Evolutionary conservation across 371 early-diverging fungal species (phyloP).

Genomic region (Mucor piriformis): DNA sequence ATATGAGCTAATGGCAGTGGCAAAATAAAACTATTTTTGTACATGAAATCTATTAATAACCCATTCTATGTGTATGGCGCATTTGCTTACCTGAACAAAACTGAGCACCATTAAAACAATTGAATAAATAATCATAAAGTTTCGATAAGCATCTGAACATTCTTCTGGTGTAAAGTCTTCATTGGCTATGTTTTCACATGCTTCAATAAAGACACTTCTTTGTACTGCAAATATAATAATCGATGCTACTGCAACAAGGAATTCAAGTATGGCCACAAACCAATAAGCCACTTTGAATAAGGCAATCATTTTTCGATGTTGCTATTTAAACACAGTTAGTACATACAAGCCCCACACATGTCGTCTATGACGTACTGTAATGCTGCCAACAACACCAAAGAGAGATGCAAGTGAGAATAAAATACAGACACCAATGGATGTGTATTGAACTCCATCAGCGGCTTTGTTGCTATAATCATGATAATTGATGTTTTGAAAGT

Average conservation of each 20-base stretch:
- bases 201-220: constrained; percentile 3
- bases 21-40: constrained; percentile 25
- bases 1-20: constrained; percentile 32
- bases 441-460: constrained; percentile 17
- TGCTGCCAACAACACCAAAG: constrained; percentile 33
- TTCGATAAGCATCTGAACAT: constrained; percentile 16
- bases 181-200: constrained; percentile 7
- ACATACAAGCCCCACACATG: no score
- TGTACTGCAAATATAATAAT: constrained; percentile 21
- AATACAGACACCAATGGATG: constrained; percentile 24
- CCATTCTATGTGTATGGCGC: constrained; percentile 2
- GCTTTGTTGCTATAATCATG: background rate
- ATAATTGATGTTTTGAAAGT: background rate
- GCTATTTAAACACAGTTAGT: constrained; percentile 18
- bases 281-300: constrained; percentile 29
- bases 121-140: constrained; percentile 17
- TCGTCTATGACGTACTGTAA: constrained; percentile 26
- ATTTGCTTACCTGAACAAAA: constrained; percentile 33
- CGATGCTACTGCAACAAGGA: constrained; percentile 19
- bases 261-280: constrained; percentile 17
- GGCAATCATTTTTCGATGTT: constrained; percentile 32
- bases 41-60: background rate
- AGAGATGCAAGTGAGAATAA: constrained; percentile 29
- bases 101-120: constrained; percentile 9
- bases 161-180: constrained; percentile 10